Evolutionary conservation across 257 asterid genomes (phyloP).

Genomic region (Petunia axillaris): DNA sequence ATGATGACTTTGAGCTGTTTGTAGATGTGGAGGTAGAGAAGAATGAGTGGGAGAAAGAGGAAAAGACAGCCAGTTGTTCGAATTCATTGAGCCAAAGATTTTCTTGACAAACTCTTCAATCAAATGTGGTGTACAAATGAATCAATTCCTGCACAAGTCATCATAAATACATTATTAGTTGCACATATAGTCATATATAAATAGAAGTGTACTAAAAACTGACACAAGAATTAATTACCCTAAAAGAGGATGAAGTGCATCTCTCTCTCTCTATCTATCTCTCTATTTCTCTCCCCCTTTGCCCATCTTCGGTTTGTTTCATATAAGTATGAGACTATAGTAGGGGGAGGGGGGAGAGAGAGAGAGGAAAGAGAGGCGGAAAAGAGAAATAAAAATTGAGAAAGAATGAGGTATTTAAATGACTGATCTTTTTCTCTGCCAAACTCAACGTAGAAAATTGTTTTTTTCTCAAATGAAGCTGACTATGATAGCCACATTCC

Average conservation of each 20-base stretch:
- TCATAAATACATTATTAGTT: conserved; percentile 33
- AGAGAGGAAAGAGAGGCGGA: conserved; percentile 32
- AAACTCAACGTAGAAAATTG: conserved; percentile 34
- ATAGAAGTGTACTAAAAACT: conserved; percentile 27
- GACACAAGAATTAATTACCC: conserved; percentile 42
- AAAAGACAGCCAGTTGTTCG: conserved; percentile 87
- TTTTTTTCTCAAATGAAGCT: conserved; percentile 26
- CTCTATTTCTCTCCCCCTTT: conserved; percentile 30
- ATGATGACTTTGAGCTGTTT: conserved; percentile 54
- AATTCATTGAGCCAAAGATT: conserved; percentile 53
- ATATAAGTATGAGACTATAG: conserved; percentile 4
- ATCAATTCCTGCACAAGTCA: conserved; percentile 51
- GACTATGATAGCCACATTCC: conserved; percentile 44
- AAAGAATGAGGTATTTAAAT: conserved; percentile 43
- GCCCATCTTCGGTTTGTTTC: conserved; percentile 20
- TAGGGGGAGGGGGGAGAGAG: conserved; percentile 22
- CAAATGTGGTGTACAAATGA: conserved; percentile 24
- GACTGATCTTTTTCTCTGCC: conserved; percentile 25
- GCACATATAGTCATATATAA: conserved; percentile 27
- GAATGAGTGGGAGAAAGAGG: conserved; percentile 78
- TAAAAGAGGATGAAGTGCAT: conserved; percentile 32
- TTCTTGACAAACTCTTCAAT: conserved; percentile 32
- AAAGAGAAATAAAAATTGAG: conserved; percentile 34
- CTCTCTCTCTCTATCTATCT: conserved; percentile 26
- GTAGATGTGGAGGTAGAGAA: conserved; percentile 54